phyloP scores from a whole-genome alignment of 768 basidiomycete genomes.

The Boletus tylopilopsis region DNA sequence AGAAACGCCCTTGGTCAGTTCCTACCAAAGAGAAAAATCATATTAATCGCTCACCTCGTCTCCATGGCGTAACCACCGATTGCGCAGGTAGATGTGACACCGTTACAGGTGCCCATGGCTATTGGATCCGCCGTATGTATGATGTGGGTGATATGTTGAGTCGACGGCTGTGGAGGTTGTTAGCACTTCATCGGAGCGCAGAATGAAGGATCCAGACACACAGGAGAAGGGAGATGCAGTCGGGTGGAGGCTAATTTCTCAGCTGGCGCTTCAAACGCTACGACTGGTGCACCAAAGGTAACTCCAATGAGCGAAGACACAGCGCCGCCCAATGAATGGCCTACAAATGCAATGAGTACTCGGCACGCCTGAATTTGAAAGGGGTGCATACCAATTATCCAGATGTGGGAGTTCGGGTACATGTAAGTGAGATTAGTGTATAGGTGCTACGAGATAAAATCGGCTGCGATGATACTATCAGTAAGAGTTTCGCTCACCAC shows the following conservation, averaged over 20 bases:
- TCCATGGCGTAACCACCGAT: slow-evolving; percentile 87
- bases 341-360: slow-evolving; percentile 14
- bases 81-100: slow-evolving; percentile 71
- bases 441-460: slow-evolving; percentile 55
- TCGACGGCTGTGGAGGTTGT: slow-evolving; percentile 49
- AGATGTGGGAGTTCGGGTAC: slow-evolving; percentile 88
- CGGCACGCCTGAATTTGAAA: not conserved
- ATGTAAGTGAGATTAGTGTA: slow-evolving; percentile 90
- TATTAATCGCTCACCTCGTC: slow-evolving; percentile 39
- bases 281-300: slow-evolving; percentile 91
- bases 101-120: slow-evolving; percentile 79
- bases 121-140: slow-evolving; percentile 96
- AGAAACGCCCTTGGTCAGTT: not conserved
- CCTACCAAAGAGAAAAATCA: not conserved
- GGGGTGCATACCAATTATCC: slow-evolving; percentile 61
- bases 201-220: slow-evolving; percentile 34
- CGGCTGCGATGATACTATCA: not conserved
- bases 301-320: slow-evolving; percentile 79
- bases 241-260: slow-evolving; percentile 69
- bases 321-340: slow-evolving; percentile 82
- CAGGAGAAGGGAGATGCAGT: slow-evolving; percentile 85
- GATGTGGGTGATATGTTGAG: slow-evolving; percentile 78
- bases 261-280: slow-evolving; percentile 84
- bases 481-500: slow-evolving; percentile 48
- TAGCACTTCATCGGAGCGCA: not conserved